A percentile compares a stretch with the other conserved stretches of the same genome.
These are phyloP conservation scores for Sphagnum fallax DNA, from an alignment of 228 moss, liverwort and hornwort genomes.

Conservation along the genomic window DNA sequence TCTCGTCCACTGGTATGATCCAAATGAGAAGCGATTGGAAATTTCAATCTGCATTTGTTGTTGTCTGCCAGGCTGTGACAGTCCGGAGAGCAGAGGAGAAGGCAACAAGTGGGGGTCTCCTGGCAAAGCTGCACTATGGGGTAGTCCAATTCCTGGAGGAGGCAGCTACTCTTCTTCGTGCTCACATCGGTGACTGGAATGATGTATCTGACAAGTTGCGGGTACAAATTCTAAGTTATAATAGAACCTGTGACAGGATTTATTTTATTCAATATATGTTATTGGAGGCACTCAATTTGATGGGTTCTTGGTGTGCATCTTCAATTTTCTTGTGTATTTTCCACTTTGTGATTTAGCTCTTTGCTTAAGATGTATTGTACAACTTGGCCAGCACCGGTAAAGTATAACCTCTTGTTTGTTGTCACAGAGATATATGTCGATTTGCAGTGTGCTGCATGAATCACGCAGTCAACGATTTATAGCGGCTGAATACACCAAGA, in stretches of 20 bases:
- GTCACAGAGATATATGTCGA: constrained; percentile 74
- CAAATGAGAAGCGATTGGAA: too few species aligned
- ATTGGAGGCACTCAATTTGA: not conserved
- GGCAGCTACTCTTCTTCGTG: constrained; percentile 56
- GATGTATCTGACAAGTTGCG: constrained; percentile 79
- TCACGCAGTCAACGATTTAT: constrained; percentile 97
- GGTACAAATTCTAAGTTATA: constrained; percentile 20
- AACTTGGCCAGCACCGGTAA: not conserved
- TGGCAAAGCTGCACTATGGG: constrained; percentile 96
- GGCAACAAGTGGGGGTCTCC: constrained; percentile 79
- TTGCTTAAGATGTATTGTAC: not conserved
- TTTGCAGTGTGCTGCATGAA: constrained; percentile 85
- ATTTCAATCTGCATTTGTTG: too few species aligned
- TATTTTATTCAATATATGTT: not conserved
- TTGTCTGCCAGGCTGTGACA: constrained; percentile 67
- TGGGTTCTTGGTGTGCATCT: not conserved
- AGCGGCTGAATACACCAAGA: constrained; percentile 72
- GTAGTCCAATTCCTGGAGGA: constrained; percentile 95
- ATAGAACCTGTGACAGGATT: not conserved
- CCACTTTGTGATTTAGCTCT: not conserved
- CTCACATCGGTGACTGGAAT: constrained; percentile 70
- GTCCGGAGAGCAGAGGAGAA: constrained; percentile 95
- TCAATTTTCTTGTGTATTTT: too few species aligned
- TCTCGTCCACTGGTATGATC: too few species aligned
- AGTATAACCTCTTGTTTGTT: not conserved